Evolutionary conservation across 352 stramenopile species (phyloP).

Genomic region (Hyaloperonospora brassicae): DNA sequence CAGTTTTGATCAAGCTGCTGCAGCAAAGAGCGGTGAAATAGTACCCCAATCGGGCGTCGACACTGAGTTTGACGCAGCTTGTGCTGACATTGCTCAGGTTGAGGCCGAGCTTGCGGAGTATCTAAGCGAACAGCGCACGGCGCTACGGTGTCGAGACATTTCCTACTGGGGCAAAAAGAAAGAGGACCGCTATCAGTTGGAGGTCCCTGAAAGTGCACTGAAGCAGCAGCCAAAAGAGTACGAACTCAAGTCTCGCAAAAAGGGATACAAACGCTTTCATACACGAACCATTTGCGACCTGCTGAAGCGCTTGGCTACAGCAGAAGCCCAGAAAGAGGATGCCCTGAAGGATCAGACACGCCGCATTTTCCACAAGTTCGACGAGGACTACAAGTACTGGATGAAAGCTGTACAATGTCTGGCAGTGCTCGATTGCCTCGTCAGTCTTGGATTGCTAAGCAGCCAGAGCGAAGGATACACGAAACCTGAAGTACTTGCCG

Average conservation of each 20-base stretch:
- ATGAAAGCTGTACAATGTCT: slow-evolving; percentile 89
- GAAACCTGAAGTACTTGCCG: slow-evolving; percentile 86
- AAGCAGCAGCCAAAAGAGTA: slow-evolving; percentile 91
- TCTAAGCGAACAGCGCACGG: slow-evolving; percentile 61
- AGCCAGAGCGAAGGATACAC: slow-evolving; percentile 89
- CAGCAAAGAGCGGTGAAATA: slow-evolving; percentile 88
- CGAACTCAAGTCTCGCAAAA: slow-evolving; percentile 90
- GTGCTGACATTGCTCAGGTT: slow-evolving; percentile 80
- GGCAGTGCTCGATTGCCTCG: slow-evolving; percentile 91
- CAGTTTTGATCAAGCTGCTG: slow-evolving; percentile 93
- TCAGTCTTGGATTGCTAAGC: slow-evolving; percentile 91
- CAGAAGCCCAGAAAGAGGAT: slow-evolving; percentile 74
- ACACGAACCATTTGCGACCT: slow-evolving; percentile 79
- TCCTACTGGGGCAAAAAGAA: slow-evolving; percentile 97
- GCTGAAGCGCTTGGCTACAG: slow-evolving; percentile 59
- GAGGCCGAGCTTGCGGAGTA: slow-evolving; percentile 89
- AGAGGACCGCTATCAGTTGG: slow-evolving; percentile 89
- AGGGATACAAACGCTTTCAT: slow-evolving; percentile 90
- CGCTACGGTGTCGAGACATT: slow-evolving; percentile 76
- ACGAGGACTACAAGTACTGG: slow-evolving; percentile 90
- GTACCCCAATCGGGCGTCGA: slow-evolving; percentile 92
- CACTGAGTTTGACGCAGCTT: slow-evolving; percentile 89
- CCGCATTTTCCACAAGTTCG: slow-evolving; percentile 95
- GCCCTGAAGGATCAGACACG: slow-evolving; percentile 86
- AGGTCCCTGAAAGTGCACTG: slow-evolving; percentile 80